Evolutionary conservation across 768 basidiomycete genomes (phyloP).

Genomic region (Auriscalpium vulgare): DNA sequence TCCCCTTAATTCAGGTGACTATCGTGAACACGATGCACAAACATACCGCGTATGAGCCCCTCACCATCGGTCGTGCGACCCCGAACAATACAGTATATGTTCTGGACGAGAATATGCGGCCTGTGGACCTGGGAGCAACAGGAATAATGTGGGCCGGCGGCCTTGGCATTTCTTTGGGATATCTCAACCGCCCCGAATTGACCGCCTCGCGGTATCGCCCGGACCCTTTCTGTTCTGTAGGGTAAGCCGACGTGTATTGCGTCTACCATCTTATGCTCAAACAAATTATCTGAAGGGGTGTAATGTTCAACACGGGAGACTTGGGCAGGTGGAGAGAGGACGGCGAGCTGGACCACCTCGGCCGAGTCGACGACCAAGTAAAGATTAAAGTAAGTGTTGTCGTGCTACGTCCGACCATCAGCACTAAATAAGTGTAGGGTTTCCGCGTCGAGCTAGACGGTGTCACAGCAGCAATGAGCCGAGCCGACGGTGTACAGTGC

Average conservation of each 20-base stretch:
- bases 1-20: constrained; percentile 30
- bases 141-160: constrained; percentile 59
- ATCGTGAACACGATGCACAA: constrained; percentile 51
- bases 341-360: constrained; percentile 49
- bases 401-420: too few relatives aligned
- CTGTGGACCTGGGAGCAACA: constrained; percentile 24
- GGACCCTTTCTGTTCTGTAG: constrained; percentile 43
- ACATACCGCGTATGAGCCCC: constrained; percentile 31
- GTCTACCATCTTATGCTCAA: constrained; percentile 8
- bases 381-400: constrained; percentile 42
- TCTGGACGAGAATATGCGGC: constrained; percentile 24
- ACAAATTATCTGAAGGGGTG: constrained; percentile 12
- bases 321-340: constrained; percentile 46
- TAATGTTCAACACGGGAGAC: constrained; percentile 63
- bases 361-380: constrained; percentile 55
- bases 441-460: constrained; percentile 61
- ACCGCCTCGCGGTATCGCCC: constrained; percentile 40
- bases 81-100: constrained; percentile 44
- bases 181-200: constrained; percentile 47
- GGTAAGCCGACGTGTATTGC: constrained; percentile 25
- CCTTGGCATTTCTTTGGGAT: constrained; percentile 48
- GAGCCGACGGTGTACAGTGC: constrained; percentile 29
- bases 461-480: constrained; percentile 46
- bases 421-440: constrained; percentile 26
- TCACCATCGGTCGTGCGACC: constrained; percentile 45